phyloP scores from a whole-genome alignment of 2,329 filamentous ascomycete genomes.

The Arthroderma sp. region DNA sequence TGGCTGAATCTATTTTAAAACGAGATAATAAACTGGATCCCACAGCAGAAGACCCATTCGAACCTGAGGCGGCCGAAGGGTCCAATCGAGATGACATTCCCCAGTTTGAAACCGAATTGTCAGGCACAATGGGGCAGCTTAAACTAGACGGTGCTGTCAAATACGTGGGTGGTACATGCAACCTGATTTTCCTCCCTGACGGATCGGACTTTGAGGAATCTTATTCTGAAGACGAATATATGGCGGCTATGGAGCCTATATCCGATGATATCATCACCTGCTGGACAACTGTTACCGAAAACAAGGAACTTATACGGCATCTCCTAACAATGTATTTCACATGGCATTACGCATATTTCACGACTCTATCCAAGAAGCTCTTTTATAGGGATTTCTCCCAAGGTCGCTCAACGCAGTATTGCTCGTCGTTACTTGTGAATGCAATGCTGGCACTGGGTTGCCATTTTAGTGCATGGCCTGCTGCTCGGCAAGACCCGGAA shows the following conservation, averaged over 20 bases:
- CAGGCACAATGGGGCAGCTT: constrained; percentile 85
- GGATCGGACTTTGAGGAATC: constrained; percentile 32
- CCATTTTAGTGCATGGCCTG: constrained; percentile 71
- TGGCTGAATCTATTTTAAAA: constrained; percentile 46
- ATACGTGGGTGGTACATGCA: constrained; percentile 88
- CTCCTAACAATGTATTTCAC: constrained; percentile 96
- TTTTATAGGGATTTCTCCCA: constrained; percentile 76
- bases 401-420: constrained; percentile 61
- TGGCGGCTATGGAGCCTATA: constrained; percentile 28
- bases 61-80: constrained; percentile 23
- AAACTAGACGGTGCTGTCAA: constrained; percentile 74
- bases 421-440: constrained; percentile 81
- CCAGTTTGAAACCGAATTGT: constrained; percentile 63
- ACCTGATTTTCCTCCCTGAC: constrained; percentile 65
- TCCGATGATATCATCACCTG: constrained; percentile 60
- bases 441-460: constrained; percentile 86
- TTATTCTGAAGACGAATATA: constrained; percentile 24
- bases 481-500: constrained; percentile 55
- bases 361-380: constrained; percentile 69
- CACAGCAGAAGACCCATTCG: constrained; percentile 20
- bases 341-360: constrained; percentile 96
- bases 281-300: constrained; percentile 78
- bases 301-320: constrained; percentile 66
- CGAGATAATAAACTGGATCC: constrained; percentile 37
- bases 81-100: constrained; percentile 26